Conservation (phyloP, 140 eudicot genomes). For the Ambrosia hybrid region DNA sequence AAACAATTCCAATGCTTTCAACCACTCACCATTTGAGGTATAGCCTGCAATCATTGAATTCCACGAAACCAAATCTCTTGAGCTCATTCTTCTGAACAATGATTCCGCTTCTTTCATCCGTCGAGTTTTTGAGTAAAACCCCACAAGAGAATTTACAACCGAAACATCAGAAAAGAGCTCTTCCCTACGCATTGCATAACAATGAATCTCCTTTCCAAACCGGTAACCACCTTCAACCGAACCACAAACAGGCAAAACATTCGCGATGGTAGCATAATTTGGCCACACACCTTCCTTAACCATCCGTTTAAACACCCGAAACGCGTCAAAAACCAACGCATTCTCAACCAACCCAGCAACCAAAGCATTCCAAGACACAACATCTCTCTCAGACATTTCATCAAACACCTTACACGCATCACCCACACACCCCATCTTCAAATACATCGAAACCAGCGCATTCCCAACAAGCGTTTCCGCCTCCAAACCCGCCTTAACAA, state of each 20-base stretch:
- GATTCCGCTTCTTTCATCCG: constrained; percentile 48
- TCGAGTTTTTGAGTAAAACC: constrained; percentile 63
- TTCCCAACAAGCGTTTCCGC: constrained; percentile 71
- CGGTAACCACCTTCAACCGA: constrained; percentile 27
- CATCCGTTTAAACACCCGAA: constrained; percentile 58
- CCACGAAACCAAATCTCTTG: constrained; percentile 78
- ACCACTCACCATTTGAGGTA: constrained; percentile 57
- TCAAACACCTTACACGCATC: constrained; percentile 55
- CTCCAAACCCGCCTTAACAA: constrained; percentile 60
- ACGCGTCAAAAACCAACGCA: constrained; percentile 49
- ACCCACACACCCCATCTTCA: constrained; percentile 56
- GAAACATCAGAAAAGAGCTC: constrained; percentile 49
- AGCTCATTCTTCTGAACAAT: constrained; percentile 52
- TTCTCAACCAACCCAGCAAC: constrained; percentile 84
- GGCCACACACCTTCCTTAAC: constrained; percentile 45
- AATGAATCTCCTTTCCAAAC: constrained; percentile 66
- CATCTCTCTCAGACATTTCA: constrained; percentile 66
- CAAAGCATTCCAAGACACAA: constrained; percentile 81
- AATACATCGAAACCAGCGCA: constrained; percentile 76
- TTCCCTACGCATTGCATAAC: constrained; percentile 47
- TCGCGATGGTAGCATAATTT: constrained; percentile 79
- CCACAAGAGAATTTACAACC: constrained; percentile 66
- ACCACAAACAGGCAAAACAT: constrained; percentile 63
- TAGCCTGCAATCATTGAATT: constrained; percentile 77
- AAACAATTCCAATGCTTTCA: constrained; percentile 56